Evolutionary conservation across 768 basidiomycete genomes (phyloP), one percentile per base, ranked within the genome.

Genomic region (Pleurotus tuber-regium): DNA sequence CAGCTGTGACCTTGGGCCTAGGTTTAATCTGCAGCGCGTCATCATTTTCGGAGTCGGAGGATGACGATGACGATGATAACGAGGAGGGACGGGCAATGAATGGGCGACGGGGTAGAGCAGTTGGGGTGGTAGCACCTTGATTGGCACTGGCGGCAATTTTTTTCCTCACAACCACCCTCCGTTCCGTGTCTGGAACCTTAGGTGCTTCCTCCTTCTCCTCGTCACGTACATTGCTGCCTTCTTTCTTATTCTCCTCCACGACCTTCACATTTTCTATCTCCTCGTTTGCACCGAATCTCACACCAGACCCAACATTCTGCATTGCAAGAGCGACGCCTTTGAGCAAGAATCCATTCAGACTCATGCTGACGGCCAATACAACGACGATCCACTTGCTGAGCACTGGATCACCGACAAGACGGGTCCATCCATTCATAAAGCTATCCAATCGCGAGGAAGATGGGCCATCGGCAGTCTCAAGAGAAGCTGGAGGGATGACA

Each of bases 341-440:
- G 53, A 99, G 79, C 12, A 98, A 76, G 63, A 92, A 98, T 3
- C 94, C 95, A 56, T 99, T 99, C 52, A 99, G 74, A 51, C 86
- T 80, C 52, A 98, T 87, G 53, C 87, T 89, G 54, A 96, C 78
- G 2, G 84, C 88, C 21, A 99, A 80, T 11, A 89, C 76, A 51
- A 91, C 77, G 44, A 98, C 90, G 63, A 98, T 94, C 89, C 92
- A 95, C 72, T 98, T 98, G 61, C 83, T 86, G 55, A 98, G 70
- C 44, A 98, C 82, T 1, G 96, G 96, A 63, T 99, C 96, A 30
- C 93, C 93, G 44, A 98, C 92, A 57, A 98, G 84, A 11, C 75
- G 72, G 7, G 92, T 91, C 95, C 95, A 98, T 3, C 82, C 78
- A 36, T 82, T 82, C 89, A 97, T 90, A 74, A 95, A 95, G 54